Evolutionary conservation across 106 monocot species (phyloP), one percentile per base, ranked within the genome.

Genomic region (Dendrobium huoshanense): DNA sequence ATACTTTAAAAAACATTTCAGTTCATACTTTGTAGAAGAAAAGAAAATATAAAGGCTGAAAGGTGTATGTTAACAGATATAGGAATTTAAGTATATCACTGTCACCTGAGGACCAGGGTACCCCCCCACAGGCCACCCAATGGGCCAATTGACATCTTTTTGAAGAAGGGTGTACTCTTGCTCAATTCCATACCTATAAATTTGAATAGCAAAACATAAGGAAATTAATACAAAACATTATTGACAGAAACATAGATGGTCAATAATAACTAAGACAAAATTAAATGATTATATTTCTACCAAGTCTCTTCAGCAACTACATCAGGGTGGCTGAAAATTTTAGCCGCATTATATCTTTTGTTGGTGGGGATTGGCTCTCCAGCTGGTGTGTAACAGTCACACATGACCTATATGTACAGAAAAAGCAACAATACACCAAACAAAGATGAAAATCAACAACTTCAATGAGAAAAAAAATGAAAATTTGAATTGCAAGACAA

Each of bases 111-210:
- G 93, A 73, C 90, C 90, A 76, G 93, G 93, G 75, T 31, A 90
- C 17, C 93, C 93, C 41, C 93, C 93, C 13, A 93, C 55, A 4
- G 93, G 93, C 93, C 93, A 93, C 3, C 93, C 93, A 84, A 93
- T 75, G 54, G 93, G 93, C 93, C 93, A 93, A 0, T 87, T 90
- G 73, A 90, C 87, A 75, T 93, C 90, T 64, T 90, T 90, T 70
- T 93, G 93, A 11, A 93, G 86, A 27, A 93, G 90, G 61, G 93
- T 90, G 78, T 88, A 93, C 79, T 90, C 93, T 55, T 93, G 93
- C 83, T 92, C 92, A 24, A 92, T 82, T 20, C 92, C 92, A 77
- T 81, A 92, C 92, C 92, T 92, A 55, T 4, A 72, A 72, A 72
- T 72, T 72, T 65, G 25, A 61, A 65, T n/a, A 65, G 22, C 25